A percentile compares a stretch with the other conserved stretches of the same genome.
Conservation (phyloP, 257 asterid genomes). For the Osmanthus fragrans region DNA sequence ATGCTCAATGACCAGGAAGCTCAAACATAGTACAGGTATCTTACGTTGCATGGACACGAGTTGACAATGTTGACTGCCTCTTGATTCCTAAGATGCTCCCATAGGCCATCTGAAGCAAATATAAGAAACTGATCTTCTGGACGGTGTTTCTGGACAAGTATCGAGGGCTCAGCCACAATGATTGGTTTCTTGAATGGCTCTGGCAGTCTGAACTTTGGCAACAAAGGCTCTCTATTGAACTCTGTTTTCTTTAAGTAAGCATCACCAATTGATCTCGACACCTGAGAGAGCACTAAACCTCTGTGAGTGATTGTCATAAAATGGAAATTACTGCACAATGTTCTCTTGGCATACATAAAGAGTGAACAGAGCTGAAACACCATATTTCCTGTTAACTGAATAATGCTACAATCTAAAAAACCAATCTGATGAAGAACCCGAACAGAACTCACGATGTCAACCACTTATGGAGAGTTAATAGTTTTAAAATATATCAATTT, state of each 20-base stretch:
- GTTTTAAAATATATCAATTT: not conserved
- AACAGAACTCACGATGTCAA: not conserved
- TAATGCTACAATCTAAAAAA: not conserved
- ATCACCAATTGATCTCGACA: slow-evolving; percentile 83
- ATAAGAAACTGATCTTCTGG: slow-evolving; percentile 75
- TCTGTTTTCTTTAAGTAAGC: slow-evolving; percentile 74
- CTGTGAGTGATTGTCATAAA: slow-evolving; percentile 1
- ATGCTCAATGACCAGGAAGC: not conserved
- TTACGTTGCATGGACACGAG: slow-evolving; percentile 55
- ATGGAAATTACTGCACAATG: not conserved
- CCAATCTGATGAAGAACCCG: not conserved
- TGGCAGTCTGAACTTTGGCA: slow-evolving; percentile 64
- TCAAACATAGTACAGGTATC: slow-evolving; percentile 22
- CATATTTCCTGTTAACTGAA: not conserved
- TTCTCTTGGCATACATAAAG: not conserved
- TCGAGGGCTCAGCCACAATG: slow-evolving; percentile 73
- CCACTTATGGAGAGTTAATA: not conserved
- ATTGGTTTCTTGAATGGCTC: slow-evolving; percentile 67
- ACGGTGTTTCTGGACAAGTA: slow-evolving; percentile 49
- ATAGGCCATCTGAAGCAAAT: slow-evolving; percentile 80
- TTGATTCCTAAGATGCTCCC: slow-evolving; percentile 90
- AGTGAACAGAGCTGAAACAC: not conserved
- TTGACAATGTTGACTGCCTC: slow-evolving; percentile 71
- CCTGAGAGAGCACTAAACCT: slow-evolving; percentile 36
- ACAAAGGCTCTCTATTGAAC: slow-evolving; percentile 63